phyloP scores from a whole-genome alignment of 176 grass and related monocot species.

The Elymus sibiricus region DNA sequence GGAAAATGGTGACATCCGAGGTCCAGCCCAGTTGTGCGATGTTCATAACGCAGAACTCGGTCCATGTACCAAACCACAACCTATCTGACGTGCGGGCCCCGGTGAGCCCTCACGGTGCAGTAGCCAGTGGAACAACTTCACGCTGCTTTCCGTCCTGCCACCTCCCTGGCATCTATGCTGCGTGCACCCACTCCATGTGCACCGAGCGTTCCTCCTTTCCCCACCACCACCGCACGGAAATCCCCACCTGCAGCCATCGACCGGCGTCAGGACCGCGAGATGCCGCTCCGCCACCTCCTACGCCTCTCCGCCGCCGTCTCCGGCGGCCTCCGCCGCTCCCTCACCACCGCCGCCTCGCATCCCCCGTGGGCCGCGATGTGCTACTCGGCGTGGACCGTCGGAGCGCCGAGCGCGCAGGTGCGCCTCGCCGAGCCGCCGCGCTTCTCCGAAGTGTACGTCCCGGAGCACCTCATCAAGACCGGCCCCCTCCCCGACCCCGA shows the following conservation, averaged over 20 bases:
- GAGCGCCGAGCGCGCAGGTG: background rate
- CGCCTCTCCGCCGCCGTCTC: background rate
- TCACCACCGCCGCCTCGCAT: background rate
- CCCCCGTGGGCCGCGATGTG: background rate
- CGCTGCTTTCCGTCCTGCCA: background rate
- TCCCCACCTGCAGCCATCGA: background rate
- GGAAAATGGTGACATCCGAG: background rate
- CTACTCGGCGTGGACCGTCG: background rate
- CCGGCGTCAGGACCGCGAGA: background rate
- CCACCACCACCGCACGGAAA: background rate
- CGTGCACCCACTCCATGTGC: background rate
- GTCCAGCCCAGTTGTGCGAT: background rate
- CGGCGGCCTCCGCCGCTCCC: slow-evolving; percentile 6
- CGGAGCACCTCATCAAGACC: background rate
- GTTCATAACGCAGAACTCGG: background rate
- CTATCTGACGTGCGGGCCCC: background rate
- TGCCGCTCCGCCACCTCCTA: background rate
- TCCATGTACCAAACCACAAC: background rate
- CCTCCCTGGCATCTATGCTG: background rate
- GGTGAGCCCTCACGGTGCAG: background rate
- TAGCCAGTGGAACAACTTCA: background rate
- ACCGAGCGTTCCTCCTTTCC: background rate
- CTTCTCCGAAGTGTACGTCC: background rate
- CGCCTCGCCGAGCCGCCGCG: background rate
- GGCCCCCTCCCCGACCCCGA: background rate